Conservation (phyloP, 108 stramenopile species). For the Skeletonema costatum region DNA sequence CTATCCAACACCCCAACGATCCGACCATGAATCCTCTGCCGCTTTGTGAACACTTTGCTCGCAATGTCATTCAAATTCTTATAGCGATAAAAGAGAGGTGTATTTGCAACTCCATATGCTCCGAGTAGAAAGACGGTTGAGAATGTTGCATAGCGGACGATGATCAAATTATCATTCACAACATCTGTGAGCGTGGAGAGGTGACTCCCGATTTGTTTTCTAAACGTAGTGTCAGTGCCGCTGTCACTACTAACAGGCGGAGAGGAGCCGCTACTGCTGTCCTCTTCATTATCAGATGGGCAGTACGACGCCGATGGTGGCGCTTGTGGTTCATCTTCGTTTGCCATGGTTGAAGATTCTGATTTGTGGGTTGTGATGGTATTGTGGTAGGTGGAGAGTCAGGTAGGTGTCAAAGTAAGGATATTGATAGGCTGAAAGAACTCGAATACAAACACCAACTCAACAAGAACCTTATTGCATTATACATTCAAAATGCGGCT, state of each 20-base stretch:
- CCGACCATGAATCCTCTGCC: conserved; percentile 68
- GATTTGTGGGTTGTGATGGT: too few species aligned
- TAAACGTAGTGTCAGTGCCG: neutral
- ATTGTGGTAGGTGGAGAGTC: too few species aligned
- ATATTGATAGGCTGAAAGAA: too few species aligned
- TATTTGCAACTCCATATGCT: conserved; percentile 72
- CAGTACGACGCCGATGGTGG: neutral
- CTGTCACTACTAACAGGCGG: neutral
- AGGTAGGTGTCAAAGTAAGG: too few species aligned
- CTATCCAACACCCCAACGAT: conserved; percentile 54
- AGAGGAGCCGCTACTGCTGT: neutral
- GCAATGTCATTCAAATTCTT: conserved; percentile 71
- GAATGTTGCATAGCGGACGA: conserved; percentile 59
- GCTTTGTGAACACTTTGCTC: conserved; percentile 43
- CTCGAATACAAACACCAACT: too few species aligned
- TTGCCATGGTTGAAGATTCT: too few species aligned
- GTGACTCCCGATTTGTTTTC: conserved; percentile 8
- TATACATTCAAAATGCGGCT: neutral
- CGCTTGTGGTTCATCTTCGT: neutral
- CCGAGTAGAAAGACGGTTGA: conserved; percentile 62
- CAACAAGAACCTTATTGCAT: too few species aligned
- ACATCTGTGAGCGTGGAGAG: conserved; percentile 46
- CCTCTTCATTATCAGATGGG: neutral
- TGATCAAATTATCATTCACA: conserved; percentile 74
- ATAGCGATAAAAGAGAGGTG: conserved; percentile 87